Evolutionary conservation across 495 filamentous ascomycete genomes (phyloP).

Genomic region (Platismatia glauca): DNA sequence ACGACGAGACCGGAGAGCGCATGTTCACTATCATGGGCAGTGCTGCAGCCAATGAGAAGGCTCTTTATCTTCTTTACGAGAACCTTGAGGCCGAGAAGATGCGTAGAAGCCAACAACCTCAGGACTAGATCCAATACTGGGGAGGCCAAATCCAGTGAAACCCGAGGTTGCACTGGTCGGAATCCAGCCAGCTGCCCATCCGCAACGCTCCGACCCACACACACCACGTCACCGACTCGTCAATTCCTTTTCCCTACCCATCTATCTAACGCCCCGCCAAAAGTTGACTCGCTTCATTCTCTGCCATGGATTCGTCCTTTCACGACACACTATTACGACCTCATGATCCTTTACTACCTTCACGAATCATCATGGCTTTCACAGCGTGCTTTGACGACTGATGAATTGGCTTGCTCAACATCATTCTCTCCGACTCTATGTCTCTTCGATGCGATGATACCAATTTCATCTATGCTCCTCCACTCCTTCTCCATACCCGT

Average conservation of each 20-base stretch:
- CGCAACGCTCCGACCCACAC: slow-evolving; percentile 5
- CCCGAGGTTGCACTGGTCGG: background rate
- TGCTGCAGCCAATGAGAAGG: slow-evolving; percentile 82
- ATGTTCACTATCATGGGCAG: slow-evolving; percentile 99
- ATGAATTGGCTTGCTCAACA: slow-evolving; percentile 19
- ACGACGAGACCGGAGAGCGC: slow-evolving; percentile 93
- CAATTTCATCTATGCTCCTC: slow-evolving; percentile 8
- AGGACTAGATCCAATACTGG: slow-evolving; percentile 48
- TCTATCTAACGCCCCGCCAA: slow-evolving; percentile 14
- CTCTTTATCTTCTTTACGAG: slow-evolving; percentile 92
- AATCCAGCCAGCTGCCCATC: slow-evolving; percentile 1
- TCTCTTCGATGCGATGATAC: slow-evolving; percentile 17
- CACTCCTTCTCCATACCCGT: slow-evolving; percentile 9
- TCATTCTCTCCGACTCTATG: slow-evolving; percentile 15
- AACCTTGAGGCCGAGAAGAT: slow-evolving; percentile 98
- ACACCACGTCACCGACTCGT: slow-evolving; percentile 7
- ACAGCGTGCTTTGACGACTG: slow-evolving; percentile 20
- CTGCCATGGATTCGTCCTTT: slow-evolving; percentile 12
- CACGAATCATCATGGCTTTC: slow-evolving; percentile 15
- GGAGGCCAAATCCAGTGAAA: background rate
- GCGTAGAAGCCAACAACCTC: slow-evolving; percentile 72
- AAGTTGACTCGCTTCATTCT: slow-evolving; percentile 22
- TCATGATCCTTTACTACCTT: slow-evolving; percentile 19
- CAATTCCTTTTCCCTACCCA: slow-evolving; percentile 2
- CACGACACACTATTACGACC: slow-evolving; percentile 19